Evolutionary conservation across 352 stramenopile genomes (phyloP), one percentile per base, ranked within the genome.

Genomic region (Globisporangium acanthophoron): DNA sequence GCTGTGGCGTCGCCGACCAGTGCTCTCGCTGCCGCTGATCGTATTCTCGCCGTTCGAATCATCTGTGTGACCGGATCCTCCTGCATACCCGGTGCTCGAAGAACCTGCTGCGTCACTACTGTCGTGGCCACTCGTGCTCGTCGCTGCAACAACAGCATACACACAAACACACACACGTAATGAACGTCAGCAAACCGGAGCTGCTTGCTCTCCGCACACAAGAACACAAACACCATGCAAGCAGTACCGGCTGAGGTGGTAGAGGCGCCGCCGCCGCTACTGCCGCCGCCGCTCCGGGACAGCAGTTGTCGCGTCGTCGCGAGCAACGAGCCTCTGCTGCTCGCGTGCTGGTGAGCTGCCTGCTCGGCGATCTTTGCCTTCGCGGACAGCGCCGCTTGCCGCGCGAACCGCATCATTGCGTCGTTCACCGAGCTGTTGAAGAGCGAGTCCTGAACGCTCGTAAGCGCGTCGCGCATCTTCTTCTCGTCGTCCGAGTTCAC

Each of bases 351-450:
- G 29, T 90, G 82, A 1, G 82, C 79, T 29, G 78, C 75, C 47
- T 92, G 78, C 46, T 94, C 80, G 6, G 84, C 84, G 69, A 94
- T 94, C 52, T 85, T 86, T 4, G 80, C 84, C 46, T 92, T 89
- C 9, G 84, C 84, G 0, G 81, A 92, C 43, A 94, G 57, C 8
- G 84, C 84, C 27, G 84, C 84, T 49, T 94, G 78, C 41, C 84
- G 81, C 0, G 84, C 84, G 58, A 94, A 90, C 44, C 80, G 74
- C 81, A 94, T 88, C 66, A 89, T 90, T 2, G 81, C 84, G 53
- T 92, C 80, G 54, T 88, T 86, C 51, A 91, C 70, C 9, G 79
- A 87, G 62, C 66, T 79, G 37, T 78, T 76, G 56, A 94, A 92
- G 13, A 92, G 65, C 29, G 70, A 73, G 41, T 89, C 68, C 60